Conservation (phyloP, 2,329 filamentous ascomycete genomes). For the Rosellinia necatrix region DNA sequence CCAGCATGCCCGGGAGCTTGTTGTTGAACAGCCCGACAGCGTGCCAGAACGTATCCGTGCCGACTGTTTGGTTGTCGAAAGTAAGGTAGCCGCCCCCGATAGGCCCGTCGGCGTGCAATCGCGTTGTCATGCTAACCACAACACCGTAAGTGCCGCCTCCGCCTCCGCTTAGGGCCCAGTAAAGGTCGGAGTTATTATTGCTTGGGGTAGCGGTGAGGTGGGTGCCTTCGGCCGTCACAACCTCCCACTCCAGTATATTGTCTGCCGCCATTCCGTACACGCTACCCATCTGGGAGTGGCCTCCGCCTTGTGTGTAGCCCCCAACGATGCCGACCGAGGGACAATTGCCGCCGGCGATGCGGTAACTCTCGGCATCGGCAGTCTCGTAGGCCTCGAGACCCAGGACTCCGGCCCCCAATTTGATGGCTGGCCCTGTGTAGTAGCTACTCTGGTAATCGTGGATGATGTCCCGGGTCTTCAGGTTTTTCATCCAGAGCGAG, state of each 20-base stretch:
- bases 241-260: constrained; percentile 59
- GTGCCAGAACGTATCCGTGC: too few species aligned
- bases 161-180: constrained; percentile 66
- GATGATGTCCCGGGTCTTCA: constrained; percentile 46
- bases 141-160: constrained; percentile 64
- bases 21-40: too few species aligned
- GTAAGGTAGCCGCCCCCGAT: too few species aligned
- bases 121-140: constrained; percentile 58
- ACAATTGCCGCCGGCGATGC: constrained; percentile 13
- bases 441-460: constrained; percentile 29
- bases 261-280: constrained; percentile 62
- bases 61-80: too few species aligned
- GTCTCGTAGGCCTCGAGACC: constrained; percentile 10
- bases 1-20: too few species aligned
- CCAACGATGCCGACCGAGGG: constrained; percentile 19
- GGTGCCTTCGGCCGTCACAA: constrained; percentile 56
- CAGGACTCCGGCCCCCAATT: constrained; percentile 20
- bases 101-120: constrained; percentile 51
- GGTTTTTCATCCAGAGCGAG: constrained; percentile 51
- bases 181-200: constrained; percentile 58
- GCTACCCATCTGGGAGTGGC: constrained; percentile 57
- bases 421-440: constrained; percentile 45
- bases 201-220: constrained; percentile 51
- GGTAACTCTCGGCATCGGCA: constrained; percentile 6
- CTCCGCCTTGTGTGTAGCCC: constrained; percentile 50